Evolutionary conservation across 306 rosid genomes (phyloP).

Genomic region (Spatholobus suberectus): DNA sequence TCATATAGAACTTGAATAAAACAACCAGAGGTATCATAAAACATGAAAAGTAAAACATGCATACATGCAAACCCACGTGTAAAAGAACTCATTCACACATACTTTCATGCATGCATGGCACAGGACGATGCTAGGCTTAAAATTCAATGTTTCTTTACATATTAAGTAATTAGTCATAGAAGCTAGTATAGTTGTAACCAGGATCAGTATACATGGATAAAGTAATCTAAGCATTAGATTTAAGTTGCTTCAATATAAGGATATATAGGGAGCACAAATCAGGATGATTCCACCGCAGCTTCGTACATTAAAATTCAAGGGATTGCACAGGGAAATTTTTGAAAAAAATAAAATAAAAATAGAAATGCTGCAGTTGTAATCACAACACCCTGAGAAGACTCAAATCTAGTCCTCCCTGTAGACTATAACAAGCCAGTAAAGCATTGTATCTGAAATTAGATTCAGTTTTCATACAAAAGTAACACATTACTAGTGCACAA

Average conservation of each 20-base stretch:
- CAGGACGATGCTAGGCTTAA: not conserved
- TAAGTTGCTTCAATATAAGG: not conserved
- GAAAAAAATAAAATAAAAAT: not conserved
- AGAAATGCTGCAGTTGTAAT: not conserved
- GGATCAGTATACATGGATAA: not conserved
- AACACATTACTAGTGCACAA: too few relatives aligned
- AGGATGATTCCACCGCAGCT: not conserved
- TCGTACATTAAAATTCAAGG: constrained; percentile 7
- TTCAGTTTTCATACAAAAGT: constrained; percentile 14
- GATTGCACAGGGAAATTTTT: not conserved
- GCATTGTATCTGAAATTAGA: not conserved
- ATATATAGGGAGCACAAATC: not conserved
- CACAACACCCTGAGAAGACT: not conserved
- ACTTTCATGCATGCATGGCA: not conserved
- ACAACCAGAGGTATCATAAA: constrained; percentile 16
- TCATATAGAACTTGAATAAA: not conserved
- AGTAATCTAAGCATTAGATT: constrained; percentile 21
- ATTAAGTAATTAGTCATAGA: constrained; percentile 1
- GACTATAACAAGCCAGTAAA: constrained; percentile 21
- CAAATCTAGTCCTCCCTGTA: not conserved
- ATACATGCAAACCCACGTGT: not conserved
- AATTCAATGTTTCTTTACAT: not conserved
- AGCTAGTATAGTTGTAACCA: not conserved
- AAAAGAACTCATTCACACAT: not conserved
- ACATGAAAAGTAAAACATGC: constrained; percentile 1